Evolutionary conservation across 2,329 filamentous ascomycete species (phyloP).

Genomic region (Microdochium trichocladiopsis): DNA sequence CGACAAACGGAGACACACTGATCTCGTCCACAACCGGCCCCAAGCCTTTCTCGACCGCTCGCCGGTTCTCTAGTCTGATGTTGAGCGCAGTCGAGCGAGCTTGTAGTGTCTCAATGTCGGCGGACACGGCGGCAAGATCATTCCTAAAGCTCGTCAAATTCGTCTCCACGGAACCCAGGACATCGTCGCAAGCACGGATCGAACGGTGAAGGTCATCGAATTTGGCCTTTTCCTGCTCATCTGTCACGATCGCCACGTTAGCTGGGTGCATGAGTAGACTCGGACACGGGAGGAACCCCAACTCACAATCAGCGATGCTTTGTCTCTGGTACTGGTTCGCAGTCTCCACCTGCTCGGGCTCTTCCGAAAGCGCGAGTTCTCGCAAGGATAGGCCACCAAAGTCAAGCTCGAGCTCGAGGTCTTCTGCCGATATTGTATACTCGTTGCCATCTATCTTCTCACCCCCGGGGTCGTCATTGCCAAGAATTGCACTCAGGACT

Average conservation of each 20-base stretch:
- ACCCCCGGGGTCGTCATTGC: slow-evolving; percentile 7
- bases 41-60: slow-evolving; percentile 79
- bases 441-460: neutral
- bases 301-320: slow-evolving; percentile 67
- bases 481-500: slow-evolving; percentile 50
- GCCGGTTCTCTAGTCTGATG: slow-evolving; percentile 79
- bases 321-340: slow-evolving; percentile 41
- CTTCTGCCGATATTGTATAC: slow-evolving; percentile 33
- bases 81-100: slow-evolving; percentile 78
- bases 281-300: slow-evolving; percentile 12
- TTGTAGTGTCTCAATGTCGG: slow-evolving; percentile 92
- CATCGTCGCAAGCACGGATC: slow-evolving; percentile 85
- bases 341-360: slow-evolving; percentile 12
- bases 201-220: slow-evolving; percentile 88
- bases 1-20: slow-evolving; percentile 75
- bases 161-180: slow-evolving; percentile 84
- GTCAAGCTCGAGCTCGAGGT: slow-evolving; percentile 62
- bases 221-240: slow-evolving; percentile 73
- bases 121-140: slow-evolving; percentile 84
- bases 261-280: neutral
- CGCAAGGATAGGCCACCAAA: slow-evolving; percentile 73
- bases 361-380: slow-evolving; percentile 50
- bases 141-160: slow-evolving; percentile 91
- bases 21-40: slow-evolving; percentile 88
- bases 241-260: slow-evolving; percentile 28